Percentiles rank a stretch among this genome's conserved stretches.
Evolutionary conservation across 208 protist genomes (phyloP).

Genomic region (Leptomonas seymouri): DNA sequence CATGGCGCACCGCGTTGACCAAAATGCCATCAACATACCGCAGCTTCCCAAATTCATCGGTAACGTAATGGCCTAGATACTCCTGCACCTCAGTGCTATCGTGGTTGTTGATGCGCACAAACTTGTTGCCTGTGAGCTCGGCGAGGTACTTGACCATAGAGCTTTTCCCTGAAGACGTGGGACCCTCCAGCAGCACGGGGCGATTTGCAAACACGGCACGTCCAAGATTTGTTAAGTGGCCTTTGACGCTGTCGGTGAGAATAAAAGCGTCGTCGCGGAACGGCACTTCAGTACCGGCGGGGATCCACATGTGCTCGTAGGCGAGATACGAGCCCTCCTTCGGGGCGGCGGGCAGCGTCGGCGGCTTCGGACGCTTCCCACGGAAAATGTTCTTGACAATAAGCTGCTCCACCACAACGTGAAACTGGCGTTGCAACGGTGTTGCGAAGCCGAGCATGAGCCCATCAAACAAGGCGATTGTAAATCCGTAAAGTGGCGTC

Average conservation of each 20-base stretch:
- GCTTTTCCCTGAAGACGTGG: slow-evolving; percentile 99
- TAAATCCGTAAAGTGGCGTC: slow-evolving; percentile 94
- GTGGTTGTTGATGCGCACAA: slow-evolving; percentile 99
- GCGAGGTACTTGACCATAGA: slow-evolving; percentile 99
- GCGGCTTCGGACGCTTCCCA: slow-evolving; percentile 66
- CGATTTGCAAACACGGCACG: slow-evolving; percentile 95
- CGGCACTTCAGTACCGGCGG: slow-evolving; percentile 54
- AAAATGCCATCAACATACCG: slow-evolving; percentile 98
- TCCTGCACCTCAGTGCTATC: slow-evolving; percentile 99
- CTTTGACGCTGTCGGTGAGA: slow-evolving; percentile 94
- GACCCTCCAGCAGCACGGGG: slow-evolving; percentile 98
- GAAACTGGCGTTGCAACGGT: slow-evolving; percentile 91
- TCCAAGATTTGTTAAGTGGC: slow-evolving; percentile 95
- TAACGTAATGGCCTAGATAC: slow-evolving; percentile 99
- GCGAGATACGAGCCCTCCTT: slow-evolving; percentile 66
- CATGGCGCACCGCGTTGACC: slow-evolving; percentile 96
- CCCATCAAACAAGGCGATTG: slow-evolving; percentile 96
- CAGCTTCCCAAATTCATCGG: slow-evolving; percentile 96
- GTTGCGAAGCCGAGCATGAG: slow-evolving; percentile 97
- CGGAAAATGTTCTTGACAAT: slow-evolving; percentile 91
- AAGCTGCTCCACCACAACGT: slow-evolving; percentile 84
- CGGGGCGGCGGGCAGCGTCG: slow-evolving; percentile 44
- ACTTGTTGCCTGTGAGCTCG: slow-evolving; percentile 96
- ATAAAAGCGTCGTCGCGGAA: slow-evolving; percentile 93
- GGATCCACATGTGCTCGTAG: slow-evolving; percentile 97